A percentile compares a stretch with the other conserved stretches of the same genome.
Conservation (phyloP, 208 protist species). For the Acanthamoeba quina region DNA sequence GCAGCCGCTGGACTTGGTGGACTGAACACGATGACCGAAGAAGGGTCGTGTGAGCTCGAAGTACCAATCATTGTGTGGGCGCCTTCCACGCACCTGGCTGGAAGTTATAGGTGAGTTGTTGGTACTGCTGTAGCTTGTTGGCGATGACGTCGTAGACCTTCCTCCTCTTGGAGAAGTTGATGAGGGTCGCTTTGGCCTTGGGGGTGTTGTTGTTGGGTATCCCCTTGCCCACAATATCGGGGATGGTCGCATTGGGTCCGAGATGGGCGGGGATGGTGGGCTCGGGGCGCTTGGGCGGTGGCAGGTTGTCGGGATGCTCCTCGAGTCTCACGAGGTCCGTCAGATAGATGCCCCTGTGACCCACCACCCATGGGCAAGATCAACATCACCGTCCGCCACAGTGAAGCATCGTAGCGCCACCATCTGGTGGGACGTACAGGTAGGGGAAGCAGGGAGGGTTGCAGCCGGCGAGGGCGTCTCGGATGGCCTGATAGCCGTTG, state of each 20-base stretch:
- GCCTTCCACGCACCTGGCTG: neutral
- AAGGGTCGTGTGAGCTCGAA: neutral
- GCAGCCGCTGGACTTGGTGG: constrained; percentile 6
- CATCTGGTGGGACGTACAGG: neutral
- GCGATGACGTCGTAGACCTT: constrained; percentile 63
- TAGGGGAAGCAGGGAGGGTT: constrained; percentile 84
- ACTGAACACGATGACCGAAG: neutral
- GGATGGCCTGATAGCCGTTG: neutral
- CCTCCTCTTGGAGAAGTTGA: constrained; percentile 79
- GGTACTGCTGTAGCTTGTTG: constrained; percentile 72
- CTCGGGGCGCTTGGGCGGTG: constrained; percentile 69
- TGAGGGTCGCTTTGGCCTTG: constrained; percentile 31
- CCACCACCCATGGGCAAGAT: neutral
- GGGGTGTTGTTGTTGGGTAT: neutral
- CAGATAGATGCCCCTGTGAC: constrained; percentile 28
- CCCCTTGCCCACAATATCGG: constrained; percentile 83
- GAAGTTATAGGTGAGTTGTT: constrained; percentile 48
- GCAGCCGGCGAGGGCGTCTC: neutral
- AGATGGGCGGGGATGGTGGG: constrained; percentile 82
- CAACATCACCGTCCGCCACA: neutral
- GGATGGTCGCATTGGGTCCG: constrained; percentile 63
- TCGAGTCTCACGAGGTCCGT: constrained; percentile 51
- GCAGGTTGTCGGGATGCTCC: constrained; percentile 59
- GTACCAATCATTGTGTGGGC: neutral
- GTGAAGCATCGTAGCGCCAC: neutral